Evolutionary conservation across 2,329 filamentous ascomycete genomes (phyloP), one percentile per base, ranked within the genome.

Genomic region (Chaetomiaceae sp.): DNA sequence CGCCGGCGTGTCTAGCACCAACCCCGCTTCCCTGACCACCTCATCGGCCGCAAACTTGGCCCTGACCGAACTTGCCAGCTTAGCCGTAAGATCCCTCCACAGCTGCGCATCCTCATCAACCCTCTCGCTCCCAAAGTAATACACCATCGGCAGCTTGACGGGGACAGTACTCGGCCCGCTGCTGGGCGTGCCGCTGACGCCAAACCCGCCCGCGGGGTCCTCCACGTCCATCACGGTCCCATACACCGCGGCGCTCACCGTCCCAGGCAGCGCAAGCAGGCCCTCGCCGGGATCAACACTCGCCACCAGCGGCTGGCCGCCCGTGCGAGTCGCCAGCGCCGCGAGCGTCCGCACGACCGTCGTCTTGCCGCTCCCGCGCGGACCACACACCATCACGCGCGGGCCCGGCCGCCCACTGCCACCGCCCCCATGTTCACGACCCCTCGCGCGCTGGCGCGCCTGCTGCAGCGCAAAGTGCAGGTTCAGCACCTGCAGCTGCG

Each of bases 91-190:
- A 11, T 83, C 77, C 60, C 81, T 84, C 69, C 86, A 97, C 35
- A 91, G 68, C 27, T 72, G 76, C 0, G 78, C 73, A 50, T 88
- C 85, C 40, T 88, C 85, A 56, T 88, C 83, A 1, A 88, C 78
- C 51, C 74, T 81, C 42, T 79, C 74, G 52, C 85, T 72, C 14
- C 93, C 91, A 64, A 87, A 95, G 65, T 89, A 88, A 62, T 95
- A 95, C 22, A 91, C 88, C 44, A 98, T 70, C 5, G 93, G 93
- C 57, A 95, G 74, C 71, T 96, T 97, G 42, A 95, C 88, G 0
- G 91, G 90, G 15, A 95, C 82, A 1, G 83, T 79, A 56, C 85
- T 93, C 0, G 93, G 90, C 0, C 91, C 93, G 55, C 86, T 94
- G 58, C 90, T 95, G 0, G 91, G 90, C 57, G 88, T 90, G 55